Percentiles rank a stretch among this genome's conserved stretches.
Evolutionary conservation across 108 stramenopile species (phyloP).

Genomic region (Fragilaria crotonensis): DNA sequence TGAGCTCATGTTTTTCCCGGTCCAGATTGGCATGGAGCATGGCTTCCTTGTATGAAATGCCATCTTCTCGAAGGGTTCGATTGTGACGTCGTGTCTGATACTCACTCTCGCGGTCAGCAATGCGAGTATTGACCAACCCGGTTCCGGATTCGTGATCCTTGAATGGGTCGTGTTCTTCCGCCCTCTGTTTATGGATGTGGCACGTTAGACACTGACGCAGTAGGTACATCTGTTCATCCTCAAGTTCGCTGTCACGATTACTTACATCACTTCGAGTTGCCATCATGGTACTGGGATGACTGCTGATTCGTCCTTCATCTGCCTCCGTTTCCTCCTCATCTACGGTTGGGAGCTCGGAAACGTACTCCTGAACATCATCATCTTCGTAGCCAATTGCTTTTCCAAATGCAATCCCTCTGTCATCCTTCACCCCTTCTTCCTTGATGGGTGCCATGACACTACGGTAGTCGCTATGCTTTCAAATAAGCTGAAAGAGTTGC

Average conservation of each 20-base stretch:
- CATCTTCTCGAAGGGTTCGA: conserved; percentile 68
- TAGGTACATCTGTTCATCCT: too few relatives aligned
- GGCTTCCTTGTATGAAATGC: conserved; percentile 79
- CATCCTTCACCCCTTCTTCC: neutral
- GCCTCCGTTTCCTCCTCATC: conserved; percentile 37
- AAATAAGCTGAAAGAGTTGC: too few relatives aligned
- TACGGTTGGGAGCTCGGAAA: conserved; percentile 26
- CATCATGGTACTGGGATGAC: conserved; percentile 39
- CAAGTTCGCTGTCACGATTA: too few relatives aligned
- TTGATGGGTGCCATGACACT: too few relatives aligned
- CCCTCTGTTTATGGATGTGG: conserved; percentile 34
- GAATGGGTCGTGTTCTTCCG: conserved; percentile 64
- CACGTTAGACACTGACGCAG: too few relatives aligned
- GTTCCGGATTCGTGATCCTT: conserved; percentile 42
- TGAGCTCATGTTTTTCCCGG: conserved; percentile 57
- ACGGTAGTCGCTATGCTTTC: too few relatives aligned
- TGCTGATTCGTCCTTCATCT: conserved; percentile 38
- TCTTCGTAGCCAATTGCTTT: conserved; percentile 28
- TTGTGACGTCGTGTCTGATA: conserved; percentile 81
- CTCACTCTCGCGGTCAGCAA: conserved; percentile 79
- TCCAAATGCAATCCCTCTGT: conserved; percentile 44
- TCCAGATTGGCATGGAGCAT: conserved; percentile 75
- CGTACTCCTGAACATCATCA: conserved; percentile 40
- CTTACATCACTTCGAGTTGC: conserved; percentile 7
- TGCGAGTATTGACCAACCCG: conserved; percentile 73